phyloP scores from a whole-genome alignment of 1,284 basidiomycete genomes.

The Mycena citricolor region DNA sequence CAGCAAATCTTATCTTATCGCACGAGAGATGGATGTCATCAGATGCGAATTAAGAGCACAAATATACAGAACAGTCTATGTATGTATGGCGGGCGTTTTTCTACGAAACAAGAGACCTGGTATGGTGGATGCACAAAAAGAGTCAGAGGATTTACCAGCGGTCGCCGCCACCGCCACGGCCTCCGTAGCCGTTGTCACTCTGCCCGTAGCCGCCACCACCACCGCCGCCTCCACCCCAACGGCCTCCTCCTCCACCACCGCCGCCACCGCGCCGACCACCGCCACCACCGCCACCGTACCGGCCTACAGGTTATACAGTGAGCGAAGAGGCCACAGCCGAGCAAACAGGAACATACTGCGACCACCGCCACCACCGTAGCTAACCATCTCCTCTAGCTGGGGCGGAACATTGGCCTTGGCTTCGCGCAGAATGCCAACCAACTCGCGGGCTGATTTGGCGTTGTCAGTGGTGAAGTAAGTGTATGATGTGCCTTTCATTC shows the following conservation, averaged over 20 bases:
- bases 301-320: slow-evolving; percentile 39
- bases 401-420: slow-evolving; percentile 87
- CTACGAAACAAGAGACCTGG: too few species aligned
- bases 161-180: slow-evolving; percentile 39
- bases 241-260: slow-evolving; percentile 42
- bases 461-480: slow-evolving; percentile 98
- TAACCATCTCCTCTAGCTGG: slow-evolving; percentile 91
- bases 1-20: too few species aligned
- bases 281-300: slow-evolving; percentile 58
- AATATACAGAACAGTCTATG: too few species aligned
- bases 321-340: slow-evolving; percentile 1
- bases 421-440: slow-evolving; percentile 87
- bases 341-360: slow-evolving; percentile 50
- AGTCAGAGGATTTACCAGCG: slow-evolving; percentile 35
- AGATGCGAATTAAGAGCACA: too few species aligned
- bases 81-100: too few species aligned
- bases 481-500: slow-evolving; percentile 88
- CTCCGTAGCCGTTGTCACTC: slow-evolving; percentile 38
- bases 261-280: slow-evolving; percentile 51
- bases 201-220: slow-evolving; percentile 39
- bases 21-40: too few species aligned
- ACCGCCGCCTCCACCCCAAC: slow-evolving; percentile 36
- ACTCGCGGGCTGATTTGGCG: slow-evolving; percentile 90
- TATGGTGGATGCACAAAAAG: not conserved
- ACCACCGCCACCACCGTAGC: slow-evolving; percentile 78